These are phyloP conservation scores for Ascochyta clinopodiicola DNA, from an alignment of 2,329 filamentous ascomycete genomes.

Conservation along the genomic window DNA sequence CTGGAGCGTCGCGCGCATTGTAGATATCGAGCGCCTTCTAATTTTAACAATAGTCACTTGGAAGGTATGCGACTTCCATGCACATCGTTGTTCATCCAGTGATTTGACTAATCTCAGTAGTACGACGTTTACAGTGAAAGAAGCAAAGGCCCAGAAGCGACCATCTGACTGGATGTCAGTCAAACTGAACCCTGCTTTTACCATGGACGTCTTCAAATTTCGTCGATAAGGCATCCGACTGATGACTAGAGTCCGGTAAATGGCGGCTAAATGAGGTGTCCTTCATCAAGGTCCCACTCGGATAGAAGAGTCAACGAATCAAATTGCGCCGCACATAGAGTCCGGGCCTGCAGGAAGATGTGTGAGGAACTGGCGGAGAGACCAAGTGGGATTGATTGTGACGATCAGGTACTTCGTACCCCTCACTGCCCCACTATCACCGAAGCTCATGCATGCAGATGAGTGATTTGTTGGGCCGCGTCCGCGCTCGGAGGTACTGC, in stretches of 20 bases:
- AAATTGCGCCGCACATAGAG: not conserved
- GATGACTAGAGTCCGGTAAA: slow-evolving; percentile 5
- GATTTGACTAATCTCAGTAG: not conserved
- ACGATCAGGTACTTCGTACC: not conserved
- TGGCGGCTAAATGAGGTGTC: slow-evolving; percentile 7
- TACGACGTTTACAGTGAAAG: too few species aligned
- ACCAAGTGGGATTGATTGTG: slow-evolving; percentile 5
- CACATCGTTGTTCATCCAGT: not conserved
- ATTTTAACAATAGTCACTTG: not conserved
- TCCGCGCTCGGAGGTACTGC: not conserved
- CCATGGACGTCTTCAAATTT: not conserved
- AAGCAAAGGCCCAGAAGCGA: not conserved
- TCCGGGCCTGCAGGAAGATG: not conserved
- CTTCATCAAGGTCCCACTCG: slow-evolving; percentile 3
- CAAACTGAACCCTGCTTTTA: not conserved
- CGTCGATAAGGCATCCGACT: not conserved
- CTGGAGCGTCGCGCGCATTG: not conserved
- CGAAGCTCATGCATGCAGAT: slow-evolving; percentile 1
- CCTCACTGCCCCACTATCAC: slow-evolving; percentile 14
- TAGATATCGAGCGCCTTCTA: slow-evolving; percentile 8
- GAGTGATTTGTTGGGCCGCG: slow-evolving; percentile 11
- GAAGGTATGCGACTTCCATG: not conserved
- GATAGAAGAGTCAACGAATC: not conserved
- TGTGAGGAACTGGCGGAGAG: not conserved
- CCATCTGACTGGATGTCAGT: not conserved